Evolutionary conservation across 345 rosid species (phyloP), one percentile per base, ranked within the genome.

Genomic region (Gossypium bickii): DNA sequence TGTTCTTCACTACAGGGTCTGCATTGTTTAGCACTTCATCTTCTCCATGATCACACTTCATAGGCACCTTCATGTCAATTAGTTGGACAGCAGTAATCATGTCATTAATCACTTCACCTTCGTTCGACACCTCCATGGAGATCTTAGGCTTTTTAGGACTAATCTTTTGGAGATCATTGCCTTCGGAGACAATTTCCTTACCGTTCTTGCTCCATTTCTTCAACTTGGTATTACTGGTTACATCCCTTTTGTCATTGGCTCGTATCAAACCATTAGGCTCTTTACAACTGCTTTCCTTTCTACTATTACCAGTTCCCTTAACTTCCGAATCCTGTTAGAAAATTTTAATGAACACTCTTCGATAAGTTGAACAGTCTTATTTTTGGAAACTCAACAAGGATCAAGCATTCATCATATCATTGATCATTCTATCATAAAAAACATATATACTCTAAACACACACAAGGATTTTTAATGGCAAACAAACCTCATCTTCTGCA

Each of bases 401-500:
- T 27, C 16, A 6, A 25, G 1, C 34, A 24, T 58, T 44, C 53
- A 49, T 56, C 51, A 12, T 34, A 34, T 20, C n/a, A 3, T 71
- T 43, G 34, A 41, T 10, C 65, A 52, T 57, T 43, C 34, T 58
- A 52, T 71, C 13, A 13, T 13, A 5, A 29, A 20, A 56, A 43
- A 29, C 13, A 13, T 24, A 34, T n/a, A 53, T 2, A 22, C 55
- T 3, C 56, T 49, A 25, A 16, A 9, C 72, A 49, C 27, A 27
- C 12, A 20, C 22, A 9, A 27, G 58, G 15, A 25, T 24, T 49
- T 20, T 17, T 22, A 49, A 68, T 25, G 72, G 57, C 20, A 68
- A 55, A 22, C 77, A 55, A 45, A 75, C 78, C 73, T 76, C 59
- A 15, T 45, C 43, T 44, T 57, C 43, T 44, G 67, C 43, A 67